Percentiles rank a stretch among this genome's conserved stretches.
Conservation (phyloP, 805 yeast genomes). For the Candida nanaspora region DNA sequence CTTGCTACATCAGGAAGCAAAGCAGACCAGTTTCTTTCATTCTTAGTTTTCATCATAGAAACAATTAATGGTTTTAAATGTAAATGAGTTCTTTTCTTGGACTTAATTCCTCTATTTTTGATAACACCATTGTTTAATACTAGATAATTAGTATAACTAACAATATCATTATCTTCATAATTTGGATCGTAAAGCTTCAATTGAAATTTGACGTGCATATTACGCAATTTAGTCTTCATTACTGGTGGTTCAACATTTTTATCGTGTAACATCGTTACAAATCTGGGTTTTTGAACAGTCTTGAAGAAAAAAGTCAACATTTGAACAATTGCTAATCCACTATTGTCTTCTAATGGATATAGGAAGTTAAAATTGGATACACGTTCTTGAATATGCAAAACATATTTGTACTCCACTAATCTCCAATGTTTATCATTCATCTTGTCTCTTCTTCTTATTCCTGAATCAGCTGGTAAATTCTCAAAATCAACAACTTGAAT, state of each 20-base stretch:
- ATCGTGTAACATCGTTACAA: not conserved
- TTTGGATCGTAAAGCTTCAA: not conserved
- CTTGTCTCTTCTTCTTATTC: conserved; percentile 6
- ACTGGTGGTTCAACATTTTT: not conserved
- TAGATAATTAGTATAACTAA: not conserved
- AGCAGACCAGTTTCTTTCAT: not conserved
- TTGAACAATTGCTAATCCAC: conserved; percentile 6
- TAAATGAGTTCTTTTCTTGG: not conserved
- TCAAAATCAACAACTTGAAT: conserved; percentile 7
- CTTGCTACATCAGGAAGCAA: not conserved
- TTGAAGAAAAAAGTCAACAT: conserved; percentile 11
- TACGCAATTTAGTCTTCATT: not conserved
- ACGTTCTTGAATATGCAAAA: conserved; percentile 12
- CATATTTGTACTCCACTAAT: conserved; percentile 9
- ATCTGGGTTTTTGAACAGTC: conserved; percentile 1
- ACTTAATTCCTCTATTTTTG: not conserved
- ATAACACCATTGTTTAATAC: not conserved
- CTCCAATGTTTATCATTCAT: conserved; percentile 7
- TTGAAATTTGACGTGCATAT: not conserved
- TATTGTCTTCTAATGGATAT: conserved; percentile 11
- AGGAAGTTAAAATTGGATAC: conserved; percentile 13
- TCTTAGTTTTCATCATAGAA: not conserved
- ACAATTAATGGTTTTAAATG: not conserved
- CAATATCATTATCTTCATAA: not conserved
- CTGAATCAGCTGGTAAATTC: conserved; percentile 8